Evolutionary conservation across 257 asterid species (phyloP), one percentile per base, ranked within the genome.

Genomic region (Solanum neorickii): DNA sequence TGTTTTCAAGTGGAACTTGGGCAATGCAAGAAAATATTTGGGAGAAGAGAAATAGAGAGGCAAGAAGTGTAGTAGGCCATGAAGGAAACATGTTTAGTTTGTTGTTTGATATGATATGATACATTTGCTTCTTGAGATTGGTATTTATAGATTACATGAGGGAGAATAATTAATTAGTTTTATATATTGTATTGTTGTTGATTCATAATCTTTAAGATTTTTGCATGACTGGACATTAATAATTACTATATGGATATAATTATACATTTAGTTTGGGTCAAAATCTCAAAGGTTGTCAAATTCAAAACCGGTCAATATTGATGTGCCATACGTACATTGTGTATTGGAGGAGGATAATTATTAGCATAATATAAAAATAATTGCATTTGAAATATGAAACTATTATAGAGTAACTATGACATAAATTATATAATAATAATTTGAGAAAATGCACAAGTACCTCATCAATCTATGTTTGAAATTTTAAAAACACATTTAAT

Each of bases 11-110:
- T 12, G 89, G 89, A 85, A 89, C 90, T 15, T 82, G 83, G 1
- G 91, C 85, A 76, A 86, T 46, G 18, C 78, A 87, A 47, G 85
- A 39, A 31, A 75, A 33, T 25, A 86, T 31, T 41, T 56, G 89
- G 86, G 73, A n/a, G 74, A 62, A 20, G 10, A 86, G n/a, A 47
- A 72, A 7, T 0, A 69, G 56, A 78, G 65, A 75, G 39, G 6
- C 23, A 5, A 83, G 35, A 35, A 78, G 66, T 23, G 16, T 66
- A 37, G 87, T 39, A 84, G 65, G 6, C 77, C 46, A 65, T 16
- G 87, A 84, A 27, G 78, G 62, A 37, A 31, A 84, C 78, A 84
- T 84, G 23, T 14, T 83, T 44, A 44, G 0, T 65, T 84, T 62
- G 9, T 21, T 83, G 18, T 49, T 76, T 75, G 42, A 29, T 37